phyloP scores from a whole-genome alignment of 2,329 filamentous ascomycete species.

The Cladophialophora immunda region DNA sequence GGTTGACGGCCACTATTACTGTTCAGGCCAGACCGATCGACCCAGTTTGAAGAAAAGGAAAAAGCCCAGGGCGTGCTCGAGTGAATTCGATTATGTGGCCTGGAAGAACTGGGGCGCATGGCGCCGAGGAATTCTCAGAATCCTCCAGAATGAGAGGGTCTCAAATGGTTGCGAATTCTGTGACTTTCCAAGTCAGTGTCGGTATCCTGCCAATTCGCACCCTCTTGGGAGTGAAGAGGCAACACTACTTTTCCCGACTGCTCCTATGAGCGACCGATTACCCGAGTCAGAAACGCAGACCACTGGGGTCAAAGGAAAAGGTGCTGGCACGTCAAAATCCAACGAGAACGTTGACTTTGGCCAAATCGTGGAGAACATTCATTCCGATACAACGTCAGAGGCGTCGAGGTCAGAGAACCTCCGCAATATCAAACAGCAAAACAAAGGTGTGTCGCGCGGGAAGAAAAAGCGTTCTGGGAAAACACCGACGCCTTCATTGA shows the following conservation, averaged over 20 bases:
- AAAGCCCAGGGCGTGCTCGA: constrained; percentile 54
- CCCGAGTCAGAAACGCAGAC: neutral
- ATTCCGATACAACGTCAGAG: neutral
- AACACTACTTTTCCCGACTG: neutral
- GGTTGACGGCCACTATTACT: constrained; percentile 64
- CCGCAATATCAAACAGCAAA: neutral
- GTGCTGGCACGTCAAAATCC: constrained; percentile 7
- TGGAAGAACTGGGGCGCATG: constrained; percentile 60
- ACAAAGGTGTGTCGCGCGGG: neutral
- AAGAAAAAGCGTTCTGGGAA: constrained; percentile 8
- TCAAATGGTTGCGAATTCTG: constrained; percentile 37
- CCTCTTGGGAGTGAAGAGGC: constrained; percentile 4
- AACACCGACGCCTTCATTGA: neutral
- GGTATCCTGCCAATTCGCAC: constrained; percentile 28
- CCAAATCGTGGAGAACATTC: constrained; percentile 26
- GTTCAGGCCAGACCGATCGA: constrained; percentile 50
- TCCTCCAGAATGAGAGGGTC: constrained; percentile 19
- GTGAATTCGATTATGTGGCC: constrained; percentile 62
- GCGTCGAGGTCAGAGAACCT: neutral
- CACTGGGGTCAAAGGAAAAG: neutral
- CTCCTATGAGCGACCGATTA: neutral
- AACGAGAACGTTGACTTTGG: constrained; percentile 30
- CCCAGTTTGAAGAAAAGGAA: constrained; percentile 43
- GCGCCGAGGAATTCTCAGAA: constrained; percentile 41
- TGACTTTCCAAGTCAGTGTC: constrained; percentile 40